A percentile compares a stretch with the other conserved stretches of the same genome.
Conservation (phyloP, 1,284 basidiomycete genomes). For the Leccinum griseonigrum region DNA sequence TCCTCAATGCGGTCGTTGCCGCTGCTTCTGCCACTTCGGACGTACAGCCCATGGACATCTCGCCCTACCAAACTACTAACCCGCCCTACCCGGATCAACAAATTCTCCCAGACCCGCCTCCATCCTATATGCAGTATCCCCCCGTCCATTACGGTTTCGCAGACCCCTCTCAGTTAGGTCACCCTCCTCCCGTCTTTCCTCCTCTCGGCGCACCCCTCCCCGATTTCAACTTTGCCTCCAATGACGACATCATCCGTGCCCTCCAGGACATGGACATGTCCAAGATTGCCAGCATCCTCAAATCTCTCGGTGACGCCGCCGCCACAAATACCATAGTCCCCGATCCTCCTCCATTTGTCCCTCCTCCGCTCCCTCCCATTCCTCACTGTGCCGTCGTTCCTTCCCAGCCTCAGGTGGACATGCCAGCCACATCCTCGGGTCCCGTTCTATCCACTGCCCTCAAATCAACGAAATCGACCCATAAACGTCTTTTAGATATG, state of each 20-base stretch:
- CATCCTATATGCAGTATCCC: constrained; percentile 31
- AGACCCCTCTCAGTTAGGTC: constrained; percentile 31
- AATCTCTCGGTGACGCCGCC: constrained; percentile 57
- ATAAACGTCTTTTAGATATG: constrained; percentile 33
- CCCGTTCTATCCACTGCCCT: constrained; percentile 34
- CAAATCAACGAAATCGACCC: constrained; percentile 38
- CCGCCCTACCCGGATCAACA: constrained; percentile 32
- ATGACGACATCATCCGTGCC: constrained; percentile 68
- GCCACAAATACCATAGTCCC: constrained; percentile 39
- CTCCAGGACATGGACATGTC: constrained; percentile 70
- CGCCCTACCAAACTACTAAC: constrained; percentile 20
- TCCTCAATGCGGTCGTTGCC: constrained; percentile 58
- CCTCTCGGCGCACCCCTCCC: constrained; percentile 35
- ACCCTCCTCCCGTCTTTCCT: constrained; percentile 28
- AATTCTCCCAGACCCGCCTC: constrained; percentile 24
- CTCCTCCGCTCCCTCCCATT: constrained; percentile 31
- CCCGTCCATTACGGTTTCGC: constrained; percentile 29
- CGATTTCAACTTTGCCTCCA: constrained; percentile 56
- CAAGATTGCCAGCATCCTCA: constrained; percentile 64
- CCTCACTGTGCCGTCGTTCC: constrained; percentile 14
- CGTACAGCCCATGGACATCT: constrained; percentile 21
- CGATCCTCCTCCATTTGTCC: constrained; percentile 34
- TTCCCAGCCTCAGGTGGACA: constrained; percentile 24
- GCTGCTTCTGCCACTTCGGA: constrained; percentile 48
- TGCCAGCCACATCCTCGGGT: constrained; percentile 46